phyloP scores from a whole-genome alignment of 306 rosid species.

The Heteromeles arbutifolia region DNA sequence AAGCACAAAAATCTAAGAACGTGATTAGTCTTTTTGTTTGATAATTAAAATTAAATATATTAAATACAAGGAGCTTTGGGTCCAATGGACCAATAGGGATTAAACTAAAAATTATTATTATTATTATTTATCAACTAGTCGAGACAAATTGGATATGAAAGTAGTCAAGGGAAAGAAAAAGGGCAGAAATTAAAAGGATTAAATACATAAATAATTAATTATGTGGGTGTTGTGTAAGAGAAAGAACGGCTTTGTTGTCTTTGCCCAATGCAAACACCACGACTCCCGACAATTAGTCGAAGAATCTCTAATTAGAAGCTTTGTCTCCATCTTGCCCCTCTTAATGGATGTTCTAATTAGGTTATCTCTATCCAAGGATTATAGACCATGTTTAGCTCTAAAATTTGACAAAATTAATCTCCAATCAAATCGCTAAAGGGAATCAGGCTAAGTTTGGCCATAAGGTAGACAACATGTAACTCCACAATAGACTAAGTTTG shows the following conservation, averaged over 20 bases:
- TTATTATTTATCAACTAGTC: not conserved
- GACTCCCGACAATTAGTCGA: conserved; percentile 14
- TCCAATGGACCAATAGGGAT: not conserved
- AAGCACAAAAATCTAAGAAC: not conserved
- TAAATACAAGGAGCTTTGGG: not conserved
- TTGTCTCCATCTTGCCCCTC: not conserved
- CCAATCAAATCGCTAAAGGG: not conserved
- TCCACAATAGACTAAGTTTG: no score
- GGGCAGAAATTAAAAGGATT: not conserved
- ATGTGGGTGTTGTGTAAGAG: no score
- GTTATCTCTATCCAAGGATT: no score
- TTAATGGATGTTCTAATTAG: not conserved
- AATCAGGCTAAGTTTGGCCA: no score
- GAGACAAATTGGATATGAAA: conserved; percentile 4
- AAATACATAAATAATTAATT: not conserved
- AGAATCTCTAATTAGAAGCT: not conserved
- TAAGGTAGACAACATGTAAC: no score
- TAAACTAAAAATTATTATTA: no score
- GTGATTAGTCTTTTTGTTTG: not conserved
- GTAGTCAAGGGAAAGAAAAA: conserved; percentile 8
- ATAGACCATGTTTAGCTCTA: no score
- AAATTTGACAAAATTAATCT: no score
- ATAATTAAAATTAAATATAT: not conserved
- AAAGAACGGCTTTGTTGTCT: no score
- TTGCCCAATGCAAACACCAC: conserved; percentile 7